Percentiles rank a stretch among this genome's conserved stretches.
These are phyloP conservation scores for Raphanus sativus DNA, from an alignment of 345 rosid genomes.

Conservation along the genomic window DNA sequence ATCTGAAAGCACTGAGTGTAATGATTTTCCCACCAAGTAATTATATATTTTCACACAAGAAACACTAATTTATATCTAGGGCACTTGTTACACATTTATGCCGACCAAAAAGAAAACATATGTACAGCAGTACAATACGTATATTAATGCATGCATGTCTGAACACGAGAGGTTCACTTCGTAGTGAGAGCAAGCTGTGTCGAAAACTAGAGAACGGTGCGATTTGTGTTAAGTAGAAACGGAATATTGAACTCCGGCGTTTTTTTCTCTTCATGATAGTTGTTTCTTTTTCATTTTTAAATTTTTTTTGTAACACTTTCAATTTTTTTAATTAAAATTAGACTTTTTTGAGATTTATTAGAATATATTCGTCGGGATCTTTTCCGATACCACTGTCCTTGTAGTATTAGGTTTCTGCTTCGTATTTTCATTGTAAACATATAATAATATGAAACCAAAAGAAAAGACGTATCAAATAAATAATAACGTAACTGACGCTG, in stretches of 20 bases:
- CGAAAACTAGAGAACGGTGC: background rate
- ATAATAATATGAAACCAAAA: background rate
- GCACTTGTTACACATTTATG: background rate
- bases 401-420: background rate
- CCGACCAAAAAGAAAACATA: background rate
- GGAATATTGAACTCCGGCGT: slow-evolving; percentile 24
- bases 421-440: background rate
- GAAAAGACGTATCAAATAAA: background rate
- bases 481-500: background rate
- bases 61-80: background rate
- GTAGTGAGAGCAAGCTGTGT: slow-evolving; percentile 21
- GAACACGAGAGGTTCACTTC: background rate
- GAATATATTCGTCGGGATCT: slow-evolving; percentile 30
- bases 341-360: background rate
- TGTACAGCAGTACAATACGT: background rate
- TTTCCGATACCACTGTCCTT: background rate
- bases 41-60: background rate
- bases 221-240: slow-evolving; percentile 20
- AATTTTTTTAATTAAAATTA: background rate
- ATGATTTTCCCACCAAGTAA: background rate
- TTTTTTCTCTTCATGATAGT: background rate
- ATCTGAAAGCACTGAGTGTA: slow-evolving; percentile 28
- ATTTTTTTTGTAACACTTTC: too few species aligned
- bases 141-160: background rate
- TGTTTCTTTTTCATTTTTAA: background rate